Conservation (phyloP, 768 basidiomycete genomes). For the Suillus luteus region DNA sequence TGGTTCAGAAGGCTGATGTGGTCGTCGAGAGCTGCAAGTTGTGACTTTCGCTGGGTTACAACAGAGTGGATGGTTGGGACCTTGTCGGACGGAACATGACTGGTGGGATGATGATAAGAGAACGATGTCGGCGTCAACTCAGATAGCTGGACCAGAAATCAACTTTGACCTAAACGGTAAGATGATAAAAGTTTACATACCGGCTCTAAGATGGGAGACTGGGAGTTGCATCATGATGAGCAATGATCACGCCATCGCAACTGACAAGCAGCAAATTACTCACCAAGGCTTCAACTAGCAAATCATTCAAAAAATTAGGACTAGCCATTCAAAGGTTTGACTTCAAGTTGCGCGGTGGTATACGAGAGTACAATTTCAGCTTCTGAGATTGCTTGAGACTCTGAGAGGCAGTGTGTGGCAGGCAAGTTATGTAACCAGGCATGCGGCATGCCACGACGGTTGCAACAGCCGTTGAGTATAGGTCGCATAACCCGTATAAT, state of each 20-base stretch:
- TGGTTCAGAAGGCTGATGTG: constrained; percentile 23
- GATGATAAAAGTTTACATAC: constrained; percentile 15
- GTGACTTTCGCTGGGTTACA: constrained; percentile 22
- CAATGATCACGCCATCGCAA: constrained; percentile 36
- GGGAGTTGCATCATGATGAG: constrained; percentile 23
- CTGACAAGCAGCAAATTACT: constrained; percentile 10
- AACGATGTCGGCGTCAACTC: constrained; percentile 23
- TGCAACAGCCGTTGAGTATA: not conserved
- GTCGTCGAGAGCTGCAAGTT: constrained; percentile 22
- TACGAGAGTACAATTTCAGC: not conserved
- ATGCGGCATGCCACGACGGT: not conserved
- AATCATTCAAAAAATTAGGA: constrained; percentile 18
- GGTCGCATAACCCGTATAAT: not conserved
- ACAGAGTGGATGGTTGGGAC: constrained; percentile 19
- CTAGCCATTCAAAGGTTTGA: not conserved
- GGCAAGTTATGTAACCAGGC: not conserved
- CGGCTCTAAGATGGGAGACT: constrained; percentile 19
- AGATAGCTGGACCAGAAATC: constrained; percentile 12
- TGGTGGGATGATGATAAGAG: constrained; percentile 13
- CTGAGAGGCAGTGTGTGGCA: not conserved
- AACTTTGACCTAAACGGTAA: not conserved
- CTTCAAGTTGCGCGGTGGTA: not conserved
- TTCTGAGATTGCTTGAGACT: not conserved
- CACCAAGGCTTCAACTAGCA: constrained; percentile 25
- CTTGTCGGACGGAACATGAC: constrained; percentile 22